Evolutionary conservation across 2,329 filamentous ascomycete species (phyloP).

Genomic region (Alternaria tenuissima): DNA sequence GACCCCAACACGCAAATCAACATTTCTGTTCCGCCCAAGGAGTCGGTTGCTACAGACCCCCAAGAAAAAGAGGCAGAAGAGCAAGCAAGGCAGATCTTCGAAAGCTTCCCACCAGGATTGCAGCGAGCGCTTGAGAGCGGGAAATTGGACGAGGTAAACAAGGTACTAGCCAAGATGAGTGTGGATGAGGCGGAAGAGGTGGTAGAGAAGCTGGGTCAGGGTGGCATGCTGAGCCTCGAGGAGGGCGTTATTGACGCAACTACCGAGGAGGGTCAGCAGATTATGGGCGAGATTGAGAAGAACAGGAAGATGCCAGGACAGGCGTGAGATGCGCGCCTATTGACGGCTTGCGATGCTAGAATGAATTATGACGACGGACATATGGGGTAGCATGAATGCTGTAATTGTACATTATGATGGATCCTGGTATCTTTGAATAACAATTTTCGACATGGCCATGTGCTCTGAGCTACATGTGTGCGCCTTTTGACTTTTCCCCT

Average conservation of each 20-base stretch:
- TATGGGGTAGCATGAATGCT: background rate
- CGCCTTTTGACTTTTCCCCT: background rate
- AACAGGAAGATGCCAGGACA: conserved; percentile 49
- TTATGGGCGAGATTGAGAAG: conserved; percentile 72
- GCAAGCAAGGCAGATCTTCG: conserved; percentile 75
- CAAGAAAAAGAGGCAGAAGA: conserved; percentile 69
- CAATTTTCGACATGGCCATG: background rate
- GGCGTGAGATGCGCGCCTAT: conserved; percentile 39
- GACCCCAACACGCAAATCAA: conserved; percentile 92
- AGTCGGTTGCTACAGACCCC: conserved; percentile 45
- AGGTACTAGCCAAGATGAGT: conserved; percentile 86
- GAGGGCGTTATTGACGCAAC: conserved; percentile 95
- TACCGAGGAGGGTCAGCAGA: conserved; percentile 82
- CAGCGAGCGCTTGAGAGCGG: conserved; percentile 85
- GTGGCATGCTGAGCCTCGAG: conserved; percentile 88
- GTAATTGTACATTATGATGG: conserved; percentile 23
- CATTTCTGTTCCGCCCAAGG: conserved; percentile 78
- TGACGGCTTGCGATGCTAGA: background rate
- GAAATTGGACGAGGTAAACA: conserved; percentile 87
- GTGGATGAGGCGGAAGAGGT: conserved; percentile 87
- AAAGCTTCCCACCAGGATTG: conserved; percentile 82
- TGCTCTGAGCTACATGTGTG: background rate
- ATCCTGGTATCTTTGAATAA: conserved; percentile 13
- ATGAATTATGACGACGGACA: background rate
- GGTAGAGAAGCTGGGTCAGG: conserved; percentile 80